A percentile compares a stretch with the other conserved stretches of the same genome.
Conservation (phyloP, 495 filamentous ascomycete genomes). For the Xeromyces bisporus region DNA sequence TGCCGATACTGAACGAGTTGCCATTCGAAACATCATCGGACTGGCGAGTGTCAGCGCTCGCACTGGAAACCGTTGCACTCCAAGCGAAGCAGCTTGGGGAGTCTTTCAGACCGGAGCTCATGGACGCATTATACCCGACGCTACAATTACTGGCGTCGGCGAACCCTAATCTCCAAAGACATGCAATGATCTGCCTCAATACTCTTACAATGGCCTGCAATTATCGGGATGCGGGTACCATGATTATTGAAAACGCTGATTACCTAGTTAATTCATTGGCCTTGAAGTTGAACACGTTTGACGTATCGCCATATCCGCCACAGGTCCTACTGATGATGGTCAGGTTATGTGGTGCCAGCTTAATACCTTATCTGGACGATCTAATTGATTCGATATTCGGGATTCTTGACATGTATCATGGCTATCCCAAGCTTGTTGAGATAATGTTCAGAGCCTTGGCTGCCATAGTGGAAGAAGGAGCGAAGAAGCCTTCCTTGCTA, state of each 20-base stretch:
- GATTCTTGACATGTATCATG: conserved; percentile 81
- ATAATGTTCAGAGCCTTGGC: conserved; percentile 67
- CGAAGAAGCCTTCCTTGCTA: conserved; percentile 41
- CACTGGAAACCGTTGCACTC: conserved; percentile 57
- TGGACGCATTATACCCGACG: conserved; percentile 82
- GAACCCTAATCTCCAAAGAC: conserved; percentile 48
- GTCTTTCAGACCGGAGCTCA: conserved; percentile 67
- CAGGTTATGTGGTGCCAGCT: conserved; percentile 57
- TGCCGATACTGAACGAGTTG: conserved; percentile 39
- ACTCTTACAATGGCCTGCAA: conserved; percentile 57
- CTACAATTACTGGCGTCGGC: conserved; percentile 69
- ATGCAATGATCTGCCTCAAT: conserved; percentile 74
- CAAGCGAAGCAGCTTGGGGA: conserved; percentile 46
- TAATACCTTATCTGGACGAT: conserved; percentile 86
- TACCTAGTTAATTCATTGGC: conserved; percentile 91
- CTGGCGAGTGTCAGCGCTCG: conserved; percentile 54
- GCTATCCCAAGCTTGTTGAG: conserved; percentile 75
- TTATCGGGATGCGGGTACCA: conserved; percentile 53
- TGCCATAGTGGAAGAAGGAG: conserved; percentile 66
- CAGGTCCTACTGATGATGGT: conserved; percentile 93
- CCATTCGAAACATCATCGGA: conserved; percentile 37
- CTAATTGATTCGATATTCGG: conserved; percentile 77
- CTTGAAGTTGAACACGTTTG: conserved; percentile 75
- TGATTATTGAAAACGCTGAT: conserved; percentile 86
- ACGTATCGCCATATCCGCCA: conserved; percentile 79